Conservation (phyloP, 2,329 filamentous ascomycete genomes). For the Aspergillus ruber region DNA sequence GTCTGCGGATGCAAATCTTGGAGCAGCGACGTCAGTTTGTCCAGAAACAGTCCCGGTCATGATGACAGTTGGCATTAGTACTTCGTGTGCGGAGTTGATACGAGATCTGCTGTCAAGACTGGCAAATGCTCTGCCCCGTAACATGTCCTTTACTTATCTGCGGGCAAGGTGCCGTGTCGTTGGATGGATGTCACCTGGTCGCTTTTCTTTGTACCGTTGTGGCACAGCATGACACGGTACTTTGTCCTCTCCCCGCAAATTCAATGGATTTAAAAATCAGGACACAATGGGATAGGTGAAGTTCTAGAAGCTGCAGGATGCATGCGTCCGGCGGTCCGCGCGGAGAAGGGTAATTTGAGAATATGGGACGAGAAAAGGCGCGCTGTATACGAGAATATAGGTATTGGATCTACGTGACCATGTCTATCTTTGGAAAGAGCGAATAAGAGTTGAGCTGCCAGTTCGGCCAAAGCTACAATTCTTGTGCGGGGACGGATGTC, state of each 20-base stretch:
- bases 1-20: conserved; percentile 60
- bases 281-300: neutral
- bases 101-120: too few species aligned
- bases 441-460: too few species aligned
- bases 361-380: too few species aligned
- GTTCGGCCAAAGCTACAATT: too few species aligned
- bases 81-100: neutral
- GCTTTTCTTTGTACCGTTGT: neutral
- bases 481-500: too few species aligned
- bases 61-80: neutral
- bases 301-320: neutral
- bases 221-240: neutral
- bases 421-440: too few species aligned
- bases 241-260: neutral
- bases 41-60: conserved; percentile 19
- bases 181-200: neutral
- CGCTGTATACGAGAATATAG: too few species aligned
- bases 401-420: too few species aligned
- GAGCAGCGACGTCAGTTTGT: conserved; percentile 48
- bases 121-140: too few species aligned
- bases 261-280: neutral
- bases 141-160: too few species aligned
- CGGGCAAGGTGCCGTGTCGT: neutral
- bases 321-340: neutral
- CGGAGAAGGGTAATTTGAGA: conserved; percentile 1